These are phyloP conservation scores for Cladorrhinum samala DNA, from an alignment of 495 filamentous ascomycete species.

Conservation along the genomic window DNA sequence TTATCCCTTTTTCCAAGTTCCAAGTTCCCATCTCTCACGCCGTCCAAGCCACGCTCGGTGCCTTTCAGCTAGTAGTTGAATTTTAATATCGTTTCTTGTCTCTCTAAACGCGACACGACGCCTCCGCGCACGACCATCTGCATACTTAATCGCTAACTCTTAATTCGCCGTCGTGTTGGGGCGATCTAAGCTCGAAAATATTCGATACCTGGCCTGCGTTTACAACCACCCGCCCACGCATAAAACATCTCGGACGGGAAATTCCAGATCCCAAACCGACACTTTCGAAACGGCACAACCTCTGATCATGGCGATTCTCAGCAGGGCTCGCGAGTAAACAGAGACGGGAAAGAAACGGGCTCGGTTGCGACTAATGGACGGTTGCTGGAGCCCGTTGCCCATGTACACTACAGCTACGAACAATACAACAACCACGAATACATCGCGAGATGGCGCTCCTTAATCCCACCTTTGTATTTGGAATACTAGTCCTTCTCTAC, in stretches of 20 bases:
- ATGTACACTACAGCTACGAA: conserved; percentile 1
- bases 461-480: conserved; percentile 74
- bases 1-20: neutral
- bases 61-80: neutral
- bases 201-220: neutral
- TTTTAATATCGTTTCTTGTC: neutral
- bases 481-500: conserved; percentile 77
- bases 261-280: neutral
- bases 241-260: neutral
- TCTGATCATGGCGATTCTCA: conserved; percentile 17
- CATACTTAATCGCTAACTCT: neutral
- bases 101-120: too few species aligned
- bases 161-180: neutral
- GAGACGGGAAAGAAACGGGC: conserved; percentile 7
- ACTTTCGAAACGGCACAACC: too few species aligned
- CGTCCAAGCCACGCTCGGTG: too few species aligned
- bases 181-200: neutral
- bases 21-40: neutral
- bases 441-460: conserved; percentile 42
- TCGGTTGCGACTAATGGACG: conserved; percentile 12
- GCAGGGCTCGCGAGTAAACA: conserved; percentile 17
- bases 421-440: neutral
- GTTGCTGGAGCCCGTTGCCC: conserved; percentile 13
- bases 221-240: neutral
- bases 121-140: too few species aligned